Conservation (phyloP, 371 early-diverging fungal genomes). For the Actinomortierella wolfii region DNA sequence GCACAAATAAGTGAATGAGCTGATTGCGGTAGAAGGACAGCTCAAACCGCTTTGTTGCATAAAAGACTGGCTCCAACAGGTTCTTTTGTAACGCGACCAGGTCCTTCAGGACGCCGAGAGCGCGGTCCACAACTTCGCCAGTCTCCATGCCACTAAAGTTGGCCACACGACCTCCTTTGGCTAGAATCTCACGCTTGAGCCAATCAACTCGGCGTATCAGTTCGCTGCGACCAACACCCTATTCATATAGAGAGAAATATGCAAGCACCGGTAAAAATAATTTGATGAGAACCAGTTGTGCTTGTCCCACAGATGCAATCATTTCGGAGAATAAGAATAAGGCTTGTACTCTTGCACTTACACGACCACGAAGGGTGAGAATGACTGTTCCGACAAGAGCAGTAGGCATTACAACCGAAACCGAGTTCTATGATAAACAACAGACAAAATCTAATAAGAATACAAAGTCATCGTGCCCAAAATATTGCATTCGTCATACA, state of each 20-base stretch:
- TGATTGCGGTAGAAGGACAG: constrained; percentile 87
- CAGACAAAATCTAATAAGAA: constrained; percentile 48
- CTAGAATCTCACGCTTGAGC: constrained; percentile 69
- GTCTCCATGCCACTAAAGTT: constrained; percentile 79
- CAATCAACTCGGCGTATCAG: constrained; percentile 82
- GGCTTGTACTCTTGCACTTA: too few species aligned
- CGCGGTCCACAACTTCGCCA: constrained; percentile 65
- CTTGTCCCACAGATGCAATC: too few species aligned
- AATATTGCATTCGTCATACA: not conserved
- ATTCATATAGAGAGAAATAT: not conserved
- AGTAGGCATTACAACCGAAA: constrained; percentile 86
- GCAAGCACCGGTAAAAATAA: too few species aligned
- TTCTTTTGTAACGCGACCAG: constrained; percentile 79
- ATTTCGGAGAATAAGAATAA: too few species aligned
- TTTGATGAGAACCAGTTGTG: not conserved
- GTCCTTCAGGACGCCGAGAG: constrained; percentile 73
- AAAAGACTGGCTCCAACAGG: constrained; percentile 86
- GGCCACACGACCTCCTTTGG: constrained; percentile 83
- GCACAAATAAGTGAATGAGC: constrained; percentile 82
- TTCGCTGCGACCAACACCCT: constrained; percentile 83
- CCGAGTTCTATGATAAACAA: constrained; percentile 52
- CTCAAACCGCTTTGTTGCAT: constrained; percentile 85
- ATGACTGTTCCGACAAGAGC: constrained; percentile 84
- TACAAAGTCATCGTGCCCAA: not conserved
- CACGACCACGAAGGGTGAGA: constrained; percentile 82